These are phyloP conservation scores for Zymoseptoria brevis DNA, from an alignment of 2,329 filamentous ascomycete species.

Conservation along the genomic window DNA sequence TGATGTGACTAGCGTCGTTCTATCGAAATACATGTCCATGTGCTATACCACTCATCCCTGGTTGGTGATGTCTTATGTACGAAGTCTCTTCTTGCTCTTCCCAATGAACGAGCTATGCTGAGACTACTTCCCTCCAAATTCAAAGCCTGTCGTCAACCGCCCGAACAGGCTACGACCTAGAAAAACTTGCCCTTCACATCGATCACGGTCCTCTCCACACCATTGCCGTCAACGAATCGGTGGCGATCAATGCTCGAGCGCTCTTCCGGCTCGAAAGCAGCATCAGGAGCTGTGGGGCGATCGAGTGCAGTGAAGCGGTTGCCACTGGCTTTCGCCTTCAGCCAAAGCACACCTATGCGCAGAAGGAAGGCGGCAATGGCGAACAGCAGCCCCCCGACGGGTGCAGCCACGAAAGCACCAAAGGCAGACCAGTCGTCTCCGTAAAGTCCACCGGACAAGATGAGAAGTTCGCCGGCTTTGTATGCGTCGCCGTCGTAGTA, in stretches of 20 bases:
- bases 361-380: constrained; percentile 55
- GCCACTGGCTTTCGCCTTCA: constrained; percentile 50
- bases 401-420: constrained; percentile 73
- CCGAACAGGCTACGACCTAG: not conserved
- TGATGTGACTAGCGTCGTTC: not conserved
- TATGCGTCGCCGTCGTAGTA: constrained; percentile 61
- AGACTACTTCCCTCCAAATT: not conserved
- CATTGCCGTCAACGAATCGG: not conserved
- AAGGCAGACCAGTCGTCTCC: constrained; percentile 73
- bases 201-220: not conserved
- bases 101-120: too few relatives aligned
- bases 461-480: constrained; percentile 58
- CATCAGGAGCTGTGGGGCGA: constrained; percentile 33
- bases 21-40: not conserved
- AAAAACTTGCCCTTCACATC: not conserved
- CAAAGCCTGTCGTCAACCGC: not conserved
- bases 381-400: constrained; percentile 66
- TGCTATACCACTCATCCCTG: not conserved
- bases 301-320: constrained; percentile 61
- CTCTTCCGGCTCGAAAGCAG: constrained; percentile 9
- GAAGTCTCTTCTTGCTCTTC: not conserved
- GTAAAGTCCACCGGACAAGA: constrained; percentile 68
- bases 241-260: constrained; percentile 5
- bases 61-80: not conserved
- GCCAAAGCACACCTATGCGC: constrained; percentile 53